These are phyloP conservation scores for Pseudoscleropodium purum DNA, from an alignment of 225 moss, liverwort and hornwort genomes.

Conservation along the genomic window DNA sequence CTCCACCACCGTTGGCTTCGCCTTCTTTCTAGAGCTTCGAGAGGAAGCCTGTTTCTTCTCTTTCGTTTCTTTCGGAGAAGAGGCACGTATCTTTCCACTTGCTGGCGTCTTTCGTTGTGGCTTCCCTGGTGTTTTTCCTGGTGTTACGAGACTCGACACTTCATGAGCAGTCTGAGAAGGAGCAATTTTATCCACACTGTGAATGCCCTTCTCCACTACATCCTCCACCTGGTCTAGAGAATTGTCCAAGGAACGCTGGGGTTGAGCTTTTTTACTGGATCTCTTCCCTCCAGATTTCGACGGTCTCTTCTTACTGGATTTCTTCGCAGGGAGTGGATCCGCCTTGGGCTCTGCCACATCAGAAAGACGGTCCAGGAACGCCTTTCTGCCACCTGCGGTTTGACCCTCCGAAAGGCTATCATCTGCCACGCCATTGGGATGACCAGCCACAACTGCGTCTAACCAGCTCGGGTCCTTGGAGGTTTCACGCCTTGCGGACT, in stretches of 20 bases:
- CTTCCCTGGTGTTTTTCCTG: neutral
- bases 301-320: slow-evolving; percentile 10
- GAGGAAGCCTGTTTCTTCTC: neutral
- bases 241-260: slow-evolving; percentile 10
- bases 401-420: slow-evolving; percentile 21
- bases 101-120: neutral
- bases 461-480: slow-evolving; percentile 22
- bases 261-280: neutral
- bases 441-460: neutral
- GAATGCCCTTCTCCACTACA: slow-evolving; percentile 28
- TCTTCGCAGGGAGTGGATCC: neutral
- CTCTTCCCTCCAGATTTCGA: slow-evolving; percentile 13
- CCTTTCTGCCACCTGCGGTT: neutral
- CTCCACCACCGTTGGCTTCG: neutral
- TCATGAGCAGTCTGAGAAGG: slow-evolving; percentile 2
- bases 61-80: neutral
- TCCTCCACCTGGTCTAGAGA: slow-evolving; percentile 33
- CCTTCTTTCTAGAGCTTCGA: slow-evolving; percentile 9
- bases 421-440: slow-evolving; percentile 8
- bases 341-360: slow-evolving; percentile 4
- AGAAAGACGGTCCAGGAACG: slow-evolving; percentile 12
- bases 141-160: slow-evolving; percentile 6
- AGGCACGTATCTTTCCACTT: neutral
- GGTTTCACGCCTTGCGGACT: slow-evolving; percentile 1
- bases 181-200: slow-evolving; percentile 9